Evolutionary conservation across 768 basidiomycete species (phyloP), one percentile per base, ranked within the genome.

Genomic region (Dacryopinax spathularia): DNA sequence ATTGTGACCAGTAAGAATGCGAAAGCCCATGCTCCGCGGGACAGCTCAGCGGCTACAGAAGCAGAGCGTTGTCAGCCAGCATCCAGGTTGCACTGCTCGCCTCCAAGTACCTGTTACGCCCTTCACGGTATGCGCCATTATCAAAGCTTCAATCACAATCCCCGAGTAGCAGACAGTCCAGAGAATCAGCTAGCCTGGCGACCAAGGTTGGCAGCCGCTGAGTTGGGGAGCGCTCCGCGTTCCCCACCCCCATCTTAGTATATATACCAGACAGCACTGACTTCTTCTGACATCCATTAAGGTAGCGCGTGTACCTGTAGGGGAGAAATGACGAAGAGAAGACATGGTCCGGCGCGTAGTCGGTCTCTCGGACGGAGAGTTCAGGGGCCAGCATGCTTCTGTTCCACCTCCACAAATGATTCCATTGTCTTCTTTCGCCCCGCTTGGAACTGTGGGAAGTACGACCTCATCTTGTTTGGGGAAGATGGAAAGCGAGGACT

Each of bases 1-100:
- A 85, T 82, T 20, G 86, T 88, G 65, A 89, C 84, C 62, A 88
- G 80, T 36, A 77, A 76, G 71, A 86, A 89, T 7, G 87, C 78
- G 70, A 79, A 84, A 29, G 73, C 74, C 80, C 79, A 84, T 68
- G 76, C 75, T 48, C 70, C 75, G 66, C 72, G 74, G n/a, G 72
- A 73, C 64, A 82, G 73, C 65, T 82, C 76, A 60, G 79, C 61
- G 48, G 37, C 48, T 56, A 18, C 12, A 29, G 48, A 31, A 5
- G 25, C 2, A 18, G 18, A 41, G 39, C 39, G 39, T 18, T 7
- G 39, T 7, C 18, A 5, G 39, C 16, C 22, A 56, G 48, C 48
- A 9, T 9, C 25, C 10, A 13, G 31, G 22, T 56, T 56, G 48
- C n/a, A n/a, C n/a, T n/a, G n/a, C n/a, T n/a, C n/a, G n/a, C n/a